phyloP scores from a whole-genome alignment of 2,329 filamentous ascomycete genomes.

The Cercospora sojina region DNA sequence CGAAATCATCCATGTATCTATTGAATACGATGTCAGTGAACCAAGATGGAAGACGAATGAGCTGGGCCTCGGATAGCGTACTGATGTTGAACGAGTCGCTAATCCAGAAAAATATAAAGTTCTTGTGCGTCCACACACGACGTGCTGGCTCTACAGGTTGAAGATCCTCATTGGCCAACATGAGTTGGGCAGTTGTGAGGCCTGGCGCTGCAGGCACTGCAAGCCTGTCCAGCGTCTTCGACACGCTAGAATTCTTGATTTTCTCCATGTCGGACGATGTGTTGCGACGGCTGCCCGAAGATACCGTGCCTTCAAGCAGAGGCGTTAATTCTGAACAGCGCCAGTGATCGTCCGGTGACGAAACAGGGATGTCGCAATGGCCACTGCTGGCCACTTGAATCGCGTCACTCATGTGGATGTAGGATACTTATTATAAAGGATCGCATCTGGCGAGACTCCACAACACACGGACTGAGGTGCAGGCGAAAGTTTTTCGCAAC shows the following conservation, averaged over 20 bases:
- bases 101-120: conserved; percentile 83
- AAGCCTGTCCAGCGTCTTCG: conserved; percentile 56
- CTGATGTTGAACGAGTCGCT: conserved; percentile 79
- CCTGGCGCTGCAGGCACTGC: conserved; percentile 74
- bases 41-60: conserved; percentile 13
- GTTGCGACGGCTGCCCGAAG: not conserved
- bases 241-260: conserved; percentile 40
- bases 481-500: conserved; percentile 15
- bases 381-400: not conserved
- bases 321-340: conserved; percentile 13
- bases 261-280: conserved; percentile 42
- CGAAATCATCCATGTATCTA: conserved; percentile 68
- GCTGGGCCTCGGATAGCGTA: not conserved
- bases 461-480: conserved; percentile 8
- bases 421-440: conserved; percentile 12
- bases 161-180: conserved; percentile 71
- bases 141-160: conserved; percentile 70
- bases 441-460: not conserved
- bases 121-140: conserved; percentile 81
- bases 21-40: not conserved
- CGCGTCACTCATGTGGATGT: conserved; percentile 2
- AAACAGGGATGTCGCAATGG: not conserved
- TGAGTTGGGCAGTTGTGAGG: conserved; percentile 73
- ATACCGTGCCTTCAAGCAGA: conserved; percentile 8
- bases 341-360: not conserved